Evolutionary conservation across 441 rosid species (phyloP), one percentile per base, ranked within the genome.

Genomic region (Pelargonium cotyledonis): DNA sequence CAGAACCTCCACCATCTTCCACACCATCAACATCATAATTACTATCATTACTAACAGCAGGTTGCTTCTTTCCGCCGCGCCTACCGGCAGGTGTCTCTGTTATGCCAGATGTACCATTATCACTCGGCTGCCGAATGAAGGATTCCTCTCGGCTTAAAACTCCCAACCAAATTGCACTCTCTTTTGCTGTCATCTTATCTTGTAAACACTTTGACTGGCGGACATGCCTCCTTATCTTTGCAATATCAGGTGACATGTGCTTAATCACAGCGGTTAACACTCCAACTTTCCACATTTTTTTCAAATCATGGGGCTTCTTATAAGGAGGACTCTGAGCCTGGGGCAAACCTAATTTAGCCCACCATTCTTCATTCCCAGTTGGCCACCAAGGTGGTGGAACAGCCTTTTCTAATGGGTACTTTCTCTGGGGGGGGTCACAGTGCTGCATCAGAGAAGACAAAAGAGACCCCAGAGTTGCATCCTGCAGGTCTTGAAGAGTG

Each of bases 311-410:
- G 0, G 99, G 99, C 64, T 94, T 94, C 82, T 84, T 86, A 73
- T 94, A 94, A 6, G 91, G 97, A 67, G 99, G 97, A 75, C 76
- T 81, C 75, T 85, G 97, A 49, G 88, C 82, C 58, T 78, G 68
- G 0, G 88, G 76, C 3, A 89, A 70, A 55, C 96, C 96, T 51
- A 87, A 77, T 63, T 80, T 87, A 60, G 79, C 77, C 99, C 98
- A 95, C 99, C 99, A 95, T 23, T 89, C 96, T 78, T 95, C 99
- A 68, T 88, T 84, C 53, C 98, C 93, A 0, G 80, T 82, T 43
- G 99, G 99, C 99, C 99, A 95, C 99, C 99, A 95, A 71, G 99
- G 97, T 0, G 98, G 99, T 35, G 99, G 89, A 73, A 75, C 78
- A 16, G 86, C 86, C 81, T 90, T 95, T 81, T 95, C 97, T 75